These are phyloP conservation scores for Obelidium mucronatum DNA, from an alignment of 192 early-diverging fungal genomes.

Conservation along the genomic window DNA sequence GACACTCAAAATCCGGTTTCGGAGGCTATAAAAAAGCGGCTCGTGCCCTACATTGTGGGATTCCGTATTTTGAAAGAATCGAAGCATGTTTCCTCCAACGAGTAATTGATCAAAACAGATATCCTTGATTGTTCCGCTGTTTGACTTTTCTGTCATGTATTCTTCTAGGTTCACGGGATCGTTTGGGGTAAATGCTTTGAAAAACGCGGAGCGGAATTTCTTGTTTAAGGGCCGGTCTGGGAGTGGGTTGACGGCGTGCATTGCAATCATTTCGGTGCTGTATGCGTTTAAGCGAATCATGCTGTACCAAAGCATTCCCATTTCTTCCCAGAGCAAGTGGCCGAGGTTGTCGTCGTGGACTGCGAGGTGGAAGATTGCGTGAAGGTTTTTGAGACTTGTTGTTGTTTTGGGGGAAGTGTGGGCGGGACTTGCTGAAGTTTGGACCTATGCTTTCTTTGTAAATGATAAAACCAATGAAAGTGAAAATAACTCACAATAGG, in stretches of 20 bases:
- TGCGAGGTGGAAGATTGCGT: slow-evolving; percentile 39
- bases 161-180: slow-evolving; percentile 20
- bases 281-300: slow-evolving; percentile 37
- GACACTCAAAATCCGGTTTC: slow-evolving; percentile 22
- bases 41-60: slow-evolving; percentile 42
- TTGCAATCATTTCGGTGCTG: slow-evolving; percentile 24
- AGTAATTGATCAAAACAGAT: slow-evolving; percentile 45
- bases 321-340: slow-evolving; percentile 44
- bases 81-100: slow-evolving; percentile 34
- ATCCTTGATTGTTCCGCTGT: not conserved
- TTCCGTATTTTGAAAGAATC: slow-evolving; percentile 27
- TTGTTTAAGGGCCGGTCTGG: slow-evolving; percentile 28
- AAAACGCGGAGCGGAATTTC: slow-evolving; percentile 37
- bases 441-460: not conserved
- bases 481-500: not conserved
- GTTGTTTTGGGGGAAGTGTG: slow-evolving; percentile 1
- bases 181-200: slow-evolving; percentile 24
- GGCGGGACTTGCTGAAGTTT: too few relatives aligned
- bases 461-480: not conserved
- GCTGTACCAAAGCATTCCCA: slow-evolving; percentile 35
- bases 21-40: slow-evolving; percentile 37
- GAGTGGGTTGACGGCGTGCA: slow-evolving; percentile 2
- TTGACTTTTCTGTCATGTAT: too few relatives aligned
- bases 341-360: slow-evolving; percentile 40
- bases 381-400: slow-evolving; percentile 5